Evolutionary conservation across 2,329 filamentous ascomycete species (phyloP).

Genomic region (Diaporthe sp.): DNA sequence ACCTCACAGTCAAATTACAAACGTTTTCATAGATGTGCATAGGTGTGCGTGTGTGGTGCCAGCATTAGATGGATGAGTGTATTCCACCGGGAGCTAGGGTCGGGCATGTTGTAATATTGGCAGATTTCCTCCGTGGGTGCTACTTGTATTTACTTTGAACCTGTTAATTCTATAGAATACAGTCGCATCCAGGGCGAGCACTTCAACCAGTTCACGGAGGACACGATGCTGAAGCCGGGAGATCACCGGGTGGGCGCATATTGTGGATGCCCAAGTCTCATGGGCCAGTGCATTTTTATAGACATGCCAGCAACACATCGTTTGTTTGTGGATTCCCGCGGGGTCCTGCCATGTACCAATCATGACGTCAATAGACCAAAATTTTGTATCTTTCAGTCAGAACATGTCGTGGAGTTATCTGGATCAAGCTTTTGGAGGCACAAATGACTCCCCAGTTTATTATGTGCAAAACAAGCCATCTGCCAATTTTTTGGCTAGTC

Average conservation of each 20-base stretch:
- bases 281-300: background rate
- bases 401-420: background rate
- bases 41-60: background rate
- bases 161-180: background rate
- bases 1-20: background rate
- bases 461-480: too few relatives aligned
- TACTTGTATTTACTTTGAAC: background rate
- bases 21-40: background rate
- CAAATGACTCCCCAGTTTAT: too few relatives aligned
- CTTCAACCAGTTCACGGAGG: accelerated
- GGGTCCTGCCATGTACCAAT: background rate
- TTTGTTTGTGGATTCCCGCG: background rate
- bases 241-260: background rate
- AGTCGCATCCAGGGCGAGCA: too few relatives aligned
- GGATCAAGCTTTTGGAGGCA: background rate
- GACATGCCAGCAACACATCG: background rate
- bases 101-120: background rate
- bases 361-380: background rate
- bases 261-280: background rate
- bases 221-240: background rate
- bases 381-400: background rate
- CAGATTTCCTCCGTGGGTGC: background rate
- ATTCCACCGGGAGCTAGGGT: background rate
- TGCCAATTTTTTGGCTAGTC: too few relatives aligned
- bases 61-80: background rate